Conservation (phyloP, 441 rosid genomes). For the Breynia disticha region DNA sequence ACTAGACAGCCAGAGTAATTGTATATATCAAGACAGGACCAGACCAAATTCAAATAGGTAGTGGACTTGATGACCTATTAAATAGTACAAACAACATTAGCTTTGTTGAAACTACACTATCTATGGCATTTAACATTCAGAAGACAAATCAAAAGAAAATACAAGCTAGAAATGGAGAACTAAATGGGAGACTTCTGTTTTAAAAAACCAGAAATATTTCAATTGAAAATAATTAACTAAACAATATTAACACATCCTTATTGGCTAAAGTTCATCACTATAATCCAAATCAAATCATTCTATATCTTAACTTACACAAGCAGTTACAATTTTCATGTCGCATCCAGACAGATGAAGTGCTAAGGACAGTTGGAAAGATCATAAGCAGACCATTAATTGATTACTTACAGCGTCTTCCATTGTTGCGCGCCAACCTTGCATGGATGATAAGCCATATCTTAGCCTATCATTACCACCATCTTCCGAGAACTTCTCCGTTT, state of each 20-base stretch:
- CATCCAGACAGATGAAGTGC: neutral
- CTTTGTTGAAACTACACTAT: too few relatives aligned
- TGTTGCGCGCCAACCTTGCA: conserved; percentile 99
- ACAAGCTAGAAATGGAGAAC: too few relatives aligned
- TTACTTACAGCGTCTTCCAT: conserved; percentile 98
- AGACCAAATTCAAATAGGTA: too few relatives aligned
- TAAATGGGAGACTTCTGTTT: too few relatives aligned
- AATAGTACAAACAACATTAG: too few relatives aligned
- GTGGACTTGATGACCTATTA: too few relatives aligned
- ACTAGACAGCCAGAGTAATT: neutral
- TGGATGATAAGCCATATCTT: conserved; percentile 84
- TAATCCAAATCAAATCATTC: neutral
- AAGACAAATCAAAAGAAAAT: too few relatives aligned
- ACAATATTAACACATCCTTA: too few relatives aligned
- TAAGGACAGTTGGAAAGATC: conserved; percentile 4
- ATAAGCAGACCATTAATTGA: conserved; percentile 4
- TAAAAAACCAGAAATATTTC: too few relatives aligned
- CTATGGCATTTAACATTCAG: too few relatives aligned
- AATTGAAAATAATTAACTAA: too few relatives aligned
- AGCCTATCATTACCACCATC: conserved; percentile 73
- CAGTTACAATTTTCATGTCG: neutral
- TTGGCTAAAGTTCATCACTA: neutral
- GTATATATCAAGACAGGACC: too few relatives aligned
- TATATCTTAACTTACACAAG: neutral
- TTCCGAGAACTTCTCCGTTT: conserved; percentile 85